phyloP scores from a whole-genome alignment of 192 early-diverging fungal genomes.

The Diversispora epigaea region DNA sequence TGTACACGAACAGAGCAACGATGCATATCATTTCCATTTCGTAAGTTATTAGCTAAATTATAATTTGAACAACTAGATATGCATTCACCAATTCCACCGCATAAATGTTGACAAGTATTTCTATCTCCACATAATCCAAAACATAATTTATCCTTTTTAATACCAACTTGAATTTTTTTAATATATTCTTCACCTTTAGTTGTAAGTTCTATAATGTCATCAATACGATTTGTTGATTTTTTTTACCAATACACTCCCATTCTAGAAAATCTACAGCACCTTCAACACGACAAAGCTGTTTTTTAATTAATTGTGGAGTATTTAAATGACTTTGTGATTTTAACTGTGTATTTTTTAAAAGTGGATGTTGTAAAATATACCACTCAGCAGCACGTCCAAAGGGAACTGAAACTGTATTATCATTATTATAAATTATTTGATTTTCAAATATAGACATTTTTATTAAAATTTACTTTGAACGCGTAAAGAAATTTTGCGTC shows the following conservation, averaged over 20 bases:
- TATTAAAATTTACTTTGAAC: no score
- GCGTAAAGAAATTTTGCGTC: no score
- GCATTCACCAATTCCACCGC: neutral
- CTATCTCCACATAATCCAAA: slow-evolving; percentile 13
- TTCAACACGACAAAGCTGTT: neutral
- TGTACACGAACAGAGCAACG: neutral
- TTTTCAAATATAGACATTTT: no score
- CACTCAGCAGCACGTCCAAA: no score
- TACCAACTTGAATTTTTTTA: neutral
- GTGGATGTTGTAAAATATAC: no score
- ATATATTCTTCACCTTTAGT: slow-evolving; percentile 5
- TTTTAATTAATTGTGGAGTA: neutral
- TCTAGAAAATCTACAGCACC: neutral
- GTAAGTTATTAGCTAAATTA: slow-evolving; percentile 4
- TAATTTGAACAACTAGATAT: neutral
- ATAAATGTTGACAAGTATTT: neutral
- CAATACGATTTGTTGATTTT: neutral
- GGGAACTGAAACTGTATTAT: no score
- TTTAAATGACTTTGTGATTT: neutral
- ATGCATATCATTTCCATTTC: slow-evolving; percentile 9
- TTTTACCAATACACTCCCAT: neutral
- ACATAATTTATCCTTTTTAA: slow-evolving; percentile 23
- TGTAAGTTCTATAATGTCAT: slow-evolving; percentile 11
- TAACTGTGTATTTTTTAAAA: no score
- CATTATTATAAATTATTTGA: no score